Evolutionary conservation across 352 stramenopile species (phyloP), one percentile per base, ranked within the genome.

Genomic region (Pythium rhizo-oryzae): DNA sequence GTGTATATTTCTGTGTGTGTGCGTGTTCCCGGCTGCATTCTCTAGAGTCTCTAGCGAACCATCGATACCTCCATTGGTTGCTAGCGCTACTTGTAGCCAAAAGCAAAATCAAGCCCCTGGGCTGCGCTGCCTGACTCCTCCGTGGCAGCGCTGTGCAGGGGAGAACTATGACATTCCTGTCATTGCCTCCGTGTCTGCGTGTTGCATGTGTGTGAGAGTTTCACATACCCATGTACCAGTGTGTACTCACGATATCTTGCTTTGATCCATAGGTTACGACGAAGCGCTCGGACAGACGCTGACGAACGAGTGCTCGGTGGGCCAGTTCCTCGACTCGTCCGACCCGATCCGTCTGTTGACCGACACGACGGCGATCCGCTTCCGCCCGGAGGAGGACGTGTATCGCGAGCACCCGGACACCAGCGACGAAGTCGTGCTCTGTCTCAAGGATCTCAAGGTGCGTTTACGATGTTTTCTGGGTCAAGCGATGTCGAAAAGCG

Each of bases 271-370:
- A 96, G 88, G 88, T 74, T 99, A 99, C 70, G 97, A 99, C 56
- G 91, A 97, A 2, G 63, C 82, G 0, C 69, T 97, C 0, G 93
- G 93, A 23, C 76, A 91, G 74, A 93, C 80, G 8, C 72, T 98
- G 39, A 94, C 82, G 1, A 93, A 94, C 65, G 87, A 90, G 51
- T 90, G 80, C 55, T 92, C 81, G 21, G 90, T 97, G 1, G 84
- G 82, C 8, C 89, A 97, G 53, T 97, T 97, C 56, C 74, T 97
- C 4, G 85, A 93, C 28, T 80, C 76, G 0, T 88, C 93, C 25
- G 97, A 99, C 66, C 97, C 98, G 7, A 98, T 99, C 59, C 90
- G 97, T 47, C 78, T 99, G 24, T 69, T 99, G 15, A 98, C 93
- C 4, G 91, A 98, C 56, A 93, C 91, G 39, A 99, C 96, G 0